A percentile compares a stretch with the other conserved stretches of the same genome.
Evolutionary conservation across 768 basidiomycete genomes (phyloP).

Genomic region (Pulveroboletus sp.): DNA sequence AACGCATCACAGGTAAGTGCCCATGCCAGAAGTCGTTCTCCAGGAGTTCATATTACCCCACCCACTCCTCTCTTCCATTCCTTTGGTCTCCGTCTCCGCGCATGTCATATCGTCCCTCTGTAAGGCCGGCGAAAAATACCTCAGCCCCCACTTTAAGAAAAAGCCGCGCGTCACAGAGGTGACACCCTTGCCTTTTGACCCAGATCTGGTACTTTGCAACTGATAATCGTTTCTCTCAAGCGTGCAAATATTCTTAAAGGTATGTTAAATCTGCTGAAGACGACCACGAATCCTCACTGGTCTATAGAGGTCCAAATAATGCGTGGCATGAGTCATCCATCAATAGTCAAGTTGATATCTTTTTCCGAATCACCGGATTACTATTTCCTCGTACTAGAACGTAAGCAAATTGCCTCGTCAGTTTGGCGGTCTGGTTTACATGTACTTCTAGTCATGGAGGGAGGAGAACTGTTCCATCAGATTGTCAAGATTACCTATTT

Average conservation of each 20-base stretch:
- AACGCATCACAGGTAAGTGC: constrained; percentile 85
- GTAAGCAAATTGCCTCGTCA: constrained; percentile 43
- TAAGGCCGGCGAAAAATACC: constrained; percentile 89
- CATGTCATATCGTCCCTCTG: constrained; percentile 28
- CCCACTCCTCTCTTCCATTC: constrained; percentile 11
- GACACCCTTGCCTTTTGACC: constrained; percentile 28
- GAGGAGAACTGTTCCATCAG: constrained; percentile 97
- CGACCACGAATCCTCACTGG: constrained; percentile 1
- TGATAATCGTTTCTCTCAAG: constrained; percentile 41
- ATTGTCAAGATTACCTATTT: constrained; percentile 99
- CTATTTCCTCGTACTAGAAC: constrained; percentile 92
- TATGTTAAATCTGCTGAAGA: constrained; percentile 16
- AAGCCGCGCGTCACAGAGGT: constrained; percentile 99
- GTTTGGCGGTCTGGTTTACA: constrained; percentile 8
- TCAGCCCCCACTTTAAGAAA: constrained; percentile 94
- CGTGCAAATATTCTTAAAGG: constrained; percentile 98
- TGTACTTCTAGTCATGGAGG: constrained; percentile 76
- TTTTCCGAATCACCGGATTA: constrained; percentile 92
- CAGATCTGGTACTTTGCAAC: constrained; percentile 14
- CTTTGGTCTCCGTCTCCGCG: constrained; percentile 17
- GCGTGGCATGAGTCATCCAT: constrained; percentile 91
- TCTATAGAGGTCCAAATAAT: constrained; percentile 95
- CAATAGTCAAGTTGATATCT: constrained; percentile 85
- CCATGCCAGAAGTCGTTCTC: constrained; percentile 13
- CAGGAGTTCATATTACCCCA: constrained; percentile 29